Conservation (phyloP, 1,284 basidiomycete genomes). For the Fomes fomentarius region DNA sequence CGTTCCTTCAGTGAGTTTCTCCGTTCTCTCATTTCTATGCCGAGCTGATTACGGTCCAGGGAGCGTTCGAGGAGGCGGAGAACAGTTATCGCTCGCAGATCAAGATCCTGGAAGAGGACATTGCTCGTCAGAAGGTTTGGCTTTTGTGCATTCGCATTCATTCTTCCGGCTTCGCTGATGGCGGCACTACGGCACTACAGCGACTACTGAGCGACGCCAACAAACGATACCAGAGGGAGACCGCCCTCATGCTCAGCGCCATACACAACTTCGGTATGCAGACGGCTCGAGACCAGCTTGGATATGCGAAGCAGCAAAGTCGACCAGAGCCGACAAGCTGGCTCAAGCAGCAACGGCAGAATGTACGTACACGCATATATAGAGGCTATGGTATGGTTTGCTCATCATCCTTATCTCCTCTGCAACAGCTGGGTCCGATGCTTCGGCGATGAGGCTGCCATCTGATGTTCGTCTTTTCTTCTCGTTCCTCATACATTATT, state of each 20-base stretch:
- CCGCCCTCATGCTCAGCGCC: slow-evolving; percentile 78
- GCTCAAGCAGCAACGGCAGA: slow-evolving; percentile 62
- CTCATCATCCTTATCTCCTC: not conserved
- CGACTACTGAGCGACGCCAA: slow-evolving; percentile 56
- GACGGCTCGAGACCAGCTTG: slow-evolving; percentile 55
- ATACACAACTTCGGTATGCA: slow-evolving; percentile 74
- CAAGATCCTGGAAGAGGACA: slow-evolving; percentile 71
- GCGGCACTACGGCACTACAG: slow-evolving; percentile 40
- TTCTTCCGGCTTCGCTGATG: no score
- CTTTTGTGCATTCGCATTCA: slow-evolving; percentile 5
- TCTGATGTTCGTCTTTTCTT: not conserved
- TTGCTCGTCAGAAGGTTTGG: slow-evolving; percentile 57
- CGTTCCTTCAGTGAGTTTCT: slow-evolving; percentile 32
- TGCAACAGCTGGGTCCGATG: slow-evolving; percentile 41
- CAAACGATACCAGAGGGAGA: slow-evolving; percentile 72
- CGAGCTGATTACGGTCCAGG: slow-evolving; percentile 34
- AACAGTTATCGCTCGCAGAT: slow-evolving; percentile 71
- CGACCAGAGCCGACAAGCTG: slow-evolving; percentile 55
- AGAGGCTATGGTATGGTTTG: not conserved
- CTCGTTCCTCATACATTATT: slow-evolving; percentile 2
- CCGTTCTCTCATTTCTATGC: not conserved
- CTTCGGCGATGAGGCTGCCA: slow-evolving; percentile 32
- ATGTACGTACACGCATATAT: slow-evolving; percentile 37
- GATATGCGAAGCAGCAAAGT: slow-evolving; percentile 42
- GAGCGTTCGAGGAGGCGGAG: slow-evolving; percentile 72